Base-by-base conservation (phyloP, 352 stramenopile genomes). In the Globisporangium middletonii region DNA sequence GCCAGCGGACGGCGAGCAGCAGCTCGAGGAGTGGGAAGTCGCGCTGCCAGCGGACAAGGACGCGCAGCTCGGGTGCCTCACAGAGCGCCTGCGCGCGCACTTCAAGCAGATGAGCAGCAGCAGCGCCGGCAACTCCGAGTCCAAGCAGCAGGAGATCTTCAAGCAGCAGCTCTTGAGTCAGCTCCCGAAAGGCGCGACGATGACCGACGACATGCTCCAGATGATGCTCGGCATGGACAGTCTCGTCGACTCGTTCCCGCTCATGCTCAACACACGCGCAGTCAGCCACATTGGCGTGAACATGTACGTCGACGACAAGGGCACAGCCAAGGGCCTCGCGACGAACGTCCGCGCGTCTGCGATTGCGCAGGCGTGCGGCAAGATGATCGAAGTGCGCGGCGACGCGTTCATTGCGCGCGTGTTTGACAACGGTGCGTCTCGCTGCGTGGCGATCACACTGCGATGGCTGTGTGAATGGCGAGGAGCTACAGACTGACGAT, bases 261-360 rank as follows among this genome's bases (percentile, higher is more conserved):
- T 96, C 26, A 75, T 94, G 59, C 70, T 90, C 55, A 96, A 96
- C 72, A 84, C 77, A 50, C 68, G 69, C 35, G 79, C 77, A 3
- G 77, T 82, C 33, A 62, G 71, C 47, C 78, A 93, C 65, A 65
- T 96, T 15, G 84, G 83, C 18, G 57, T 96, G 47, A 96, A 94
- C 65, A 86, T 96, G 78, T 96, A 96, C 62, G 86, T 96, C 50
- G 86, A 96, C 62, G 86, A 96, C 68, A 96, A 93, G 61, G 86
- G 86, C 54, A 93, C 85, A 13, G 83, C 86, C 50, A 96, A 96
- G 67, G 79, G 78, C 1, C 62, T 95, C 18, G 67, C 83, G 11
- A 81, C 78, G 35, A 96, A 96, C 44, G 59, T 78, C 37, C 85
- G 86, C 46, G 86, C 86, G 8, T 92, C 79, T 16, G 78, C 83